These are phyloP conservation scores for Pyrus bretschneideri DNA, from an alignment of 306 rosid genomes.

Conservation along the genomic window DNA sequence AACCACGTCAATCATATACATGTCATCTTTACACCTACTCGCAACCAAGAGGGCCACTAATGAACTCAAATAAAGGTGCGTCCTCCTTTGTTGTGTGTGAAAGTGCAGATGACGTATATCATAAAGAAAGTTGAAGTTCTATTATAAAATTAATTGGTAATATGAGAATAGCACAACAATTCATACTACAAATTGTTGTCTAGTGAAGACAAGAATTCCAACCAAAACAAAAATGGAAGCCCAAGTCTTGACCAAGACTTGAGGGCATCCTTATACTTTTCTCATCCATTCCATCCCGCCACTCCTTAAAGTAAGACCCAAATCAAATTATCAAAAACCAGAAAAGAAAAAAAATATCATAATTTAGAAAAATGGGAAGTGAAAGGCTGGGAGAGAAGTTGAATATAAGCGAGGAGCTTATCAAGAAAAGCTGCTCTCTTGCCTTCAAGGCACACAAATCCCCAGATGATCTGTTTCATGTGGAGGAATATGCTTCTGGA, in stretches of 20 bases:
- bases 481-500: neutral
- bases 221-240: neutral
- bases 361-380: conserved; percentile 29
- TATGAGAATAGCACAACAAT: too few relatives aligned
- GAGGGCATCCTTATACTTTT: neutral
- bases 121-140: too few relatives aligned
- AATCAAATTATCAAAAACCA: neutral
- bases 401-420: conserved; percentile 31
- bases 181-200: rapidly evolving
- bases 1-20: too few relatives aligned
- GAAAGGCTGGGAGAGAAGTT: conserved; percentile 23
- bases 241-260: neutral
- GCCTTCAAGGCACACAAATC: conserved; percentile 39
- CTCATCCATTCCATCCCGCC: neutral
- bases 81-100: too few relatives aligned
- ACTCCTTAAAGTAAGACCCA: neutral
- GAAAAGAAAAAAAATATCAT: neutral
- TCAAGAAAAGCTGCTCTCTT: conserved; percentile 28
- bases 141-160: too few relatives aligned
- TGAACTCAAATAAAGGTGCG: too few relatives aligned
- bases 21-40: too few relatives aligned
- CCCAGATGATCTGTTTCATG: conserved; percentile 16
- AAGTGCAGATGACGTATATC: too few relatives aligned
- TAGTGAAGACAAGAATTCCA: too few relatives aligned
- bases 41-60: too few relatives aligned